Conservation (phyloP, 257 asterid species). For the Verbascum thapsus region DNA sequence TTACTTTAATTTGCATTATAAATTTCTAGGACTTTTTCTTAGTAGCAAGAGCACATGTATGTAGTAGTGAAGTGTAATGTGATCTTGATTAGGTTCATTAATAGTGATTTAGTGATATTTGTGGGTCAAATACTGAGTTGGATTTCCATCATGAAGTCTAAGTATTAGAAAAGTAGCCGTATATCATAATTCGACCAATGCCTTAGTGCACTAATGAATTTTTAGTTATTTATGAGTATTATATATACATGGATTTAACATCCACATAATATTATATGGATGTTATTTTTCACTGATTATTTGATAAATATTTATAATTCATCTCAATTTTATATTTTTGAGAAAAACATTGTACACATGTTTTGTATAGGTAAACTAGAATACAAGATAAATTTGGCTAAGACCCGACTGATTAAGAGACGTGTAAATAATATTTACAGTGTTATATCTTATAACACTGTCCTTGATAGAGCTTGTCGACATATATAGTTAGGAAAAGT, state of each 20-base stretch:
- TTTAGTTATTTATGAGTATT: constrained; percentile 16
- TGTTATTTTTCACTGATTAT: too few species aligned
- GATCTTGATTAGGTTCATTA: constrained; percentile 18
- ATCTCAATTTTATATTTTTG: too few species aligned
- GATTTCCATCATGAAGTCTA: constrained; percentile 35
- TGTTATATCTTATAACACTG: too few species aligned
- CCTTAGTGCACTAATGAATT: constrained; percentile 27
- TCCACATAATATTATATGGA: neutral
- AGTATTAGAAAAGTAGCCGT: constrained; percentile 31
- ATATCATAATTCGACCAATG: constrained; percentile 15
- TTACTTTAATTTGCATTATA: neutral
- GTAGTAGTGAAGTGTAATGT: constrained; percentile 21
- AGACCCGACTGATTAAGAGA: too few species aligned
- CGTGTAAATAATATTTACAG: too few species aligned
- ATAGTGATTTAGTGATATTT: neutral
- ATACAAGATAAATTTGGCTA: too few species aligned
- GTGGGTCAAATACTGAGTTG: constrained; percentile 30
- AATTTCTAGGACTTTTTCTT: neutral
- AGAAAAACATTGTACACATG: too few species aligned
- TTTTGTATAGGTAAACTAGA: too few species aligned
- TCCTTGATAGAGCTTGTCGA: too few species aligned
- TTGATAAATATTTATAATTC: too few species aligned
- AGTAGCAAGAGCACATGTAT: constrained; percentile 30
- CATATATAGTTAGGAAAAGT: too few species aligned
- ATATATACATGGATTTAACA: constrained; percentile 9